Evolutionary conservation across 2,329 filamentous ascomycete genomes (phyloP).

Genomic region (Fusarium irregulare): DNA sequence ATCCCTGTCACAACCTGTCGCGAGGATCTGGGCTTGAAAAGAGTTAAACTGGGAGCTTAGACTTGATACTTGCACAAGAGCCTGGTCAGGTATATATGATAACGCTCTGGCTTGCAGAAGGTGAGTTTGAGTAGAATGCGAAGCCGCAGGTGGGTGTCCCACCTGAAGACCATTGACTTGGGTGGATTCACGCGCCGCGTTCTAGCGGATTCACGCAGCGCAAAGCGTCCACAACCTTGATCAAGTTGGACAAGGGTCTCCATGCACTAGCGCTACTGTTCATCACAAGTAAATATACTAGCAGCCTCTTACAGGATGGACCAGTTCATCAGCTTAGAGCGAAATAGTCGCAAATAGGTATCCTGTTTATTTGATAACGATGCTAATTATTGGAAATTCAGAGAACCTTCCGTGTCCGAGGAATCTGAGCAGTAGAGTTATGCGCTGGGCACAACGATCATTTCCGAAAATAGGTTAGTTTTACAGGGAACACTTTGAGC

Average conservation of each 20-base stretch:
- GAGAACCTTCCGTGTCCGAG: accelerated
- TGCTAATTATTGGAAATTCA: no score
- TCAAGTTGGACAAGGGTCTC: not conserved
- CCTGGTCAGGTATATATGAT: not conserved
- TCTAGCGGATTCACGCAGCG: no score
- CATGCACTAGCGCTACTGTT: not conserved
- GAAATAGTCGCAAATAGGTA: no score
- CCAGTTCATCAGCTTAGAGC: no score
- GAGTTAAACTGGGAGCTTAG: no score
- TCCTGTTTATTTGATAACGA: no score
- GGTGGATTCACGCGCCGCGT: not conserved
- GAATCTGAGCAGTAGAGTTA: not conserved
- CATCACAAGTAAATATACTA: no score
- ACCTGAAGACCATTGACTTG: not conserved
- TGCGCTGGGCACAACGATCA: not conserved
- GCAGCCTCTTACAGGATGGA: no score
- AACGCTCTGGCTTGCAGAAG: not conserved
- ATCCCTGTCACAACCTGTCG: no score
- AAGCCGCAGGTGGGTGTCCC: not conserved
- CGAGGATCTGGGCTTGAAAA: no score
- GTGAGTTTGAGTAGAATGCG: not conserved
- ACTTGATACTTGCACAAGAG: not conserved
- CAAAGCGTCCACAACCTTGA: no score
- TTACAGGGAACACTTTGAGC: not conserved
- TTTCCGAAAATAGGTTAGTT: not conserved